Evolutionary conservation across 1,284 basidiomycete species (phyloP), one percentile per base, ranked within the genome.

Genomic region (Athelia psychrophila): DNA sequence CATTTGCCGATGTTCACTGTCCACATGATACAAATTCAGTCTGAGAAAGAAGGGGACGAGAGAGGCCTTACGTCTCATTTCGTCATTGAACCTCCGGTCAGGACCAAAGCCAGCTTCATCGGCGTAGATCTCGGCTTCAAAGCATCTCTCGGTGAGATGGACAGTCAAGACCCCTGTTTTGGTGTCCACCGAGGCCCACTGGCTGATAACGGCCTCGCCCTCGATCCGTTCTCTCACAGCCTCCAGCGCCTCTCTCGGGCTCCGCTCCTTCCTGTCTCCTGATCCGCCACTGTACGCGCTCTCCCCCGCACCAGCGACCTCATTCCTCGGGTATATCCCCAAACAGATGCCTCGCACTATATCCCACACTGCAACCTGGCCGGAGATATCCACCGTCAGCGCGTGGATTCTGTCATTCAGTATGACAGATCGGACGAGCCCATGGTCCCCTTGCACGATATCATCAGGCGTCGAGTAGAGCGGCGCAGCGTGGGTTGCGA

Each of bases 81-180:
- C 95, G 47, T 95, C 92, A 46, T 76, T 81, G 56, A 84, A 80
- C 47, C 75, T 71, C 22, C 75, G 74, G 51, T 85, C 80, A 25
- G 73, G 70, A 8, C 67, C 73, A 66, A 83, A 84, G 22, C 84
- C 91, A 50, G 85, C 84, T 69, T 99, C 96, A 66, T 98, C 95
- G 3, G 90, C 85, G 65, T 97, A 98, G 3, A 96, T 85, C 71
- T 99, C 97, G 10, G 93, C 92, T 55, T 98, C 95, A 66, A 98
- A 98, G 58, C 88, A 93, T 46, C 66, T 74, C 60, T 97, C 93
- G 51, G 84, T 91, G 40, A 99, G 65, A 71, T 98, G 93, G 3
- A 99, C 84, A 0, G 88, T 88, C 54, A 99, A 75, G 30, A 92
- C 82, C 2, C 96, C 96, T 18, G 88, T 86, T 68, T 91, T 89